Evolutionary conservation across 345 rosid genomes (phyloP).

Genomic region (Hypericum androsaemum): DNA sequence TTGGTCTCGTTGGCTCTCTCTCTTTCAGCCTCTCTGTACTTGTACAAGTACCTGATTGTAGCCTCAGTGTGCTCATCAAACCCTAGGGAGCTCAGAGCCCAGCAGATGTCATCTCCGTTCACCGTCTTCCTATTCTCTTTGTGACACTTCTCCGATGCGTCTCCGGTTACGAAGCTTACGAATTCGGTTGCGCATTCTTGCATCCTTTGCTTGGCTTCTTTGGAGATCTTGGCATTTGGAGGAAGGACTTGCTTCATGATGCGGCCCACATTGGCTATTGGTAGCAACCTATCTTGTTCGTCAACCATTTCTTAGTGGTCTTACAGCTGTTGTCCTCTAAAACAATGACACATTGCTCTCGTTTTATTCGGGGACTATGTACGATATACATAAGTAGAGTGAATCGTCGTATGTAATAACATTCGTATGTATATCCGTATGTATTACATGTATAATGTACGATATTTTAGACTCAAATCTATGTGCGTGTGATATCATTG

Average conservation of each 20-base stretch:
- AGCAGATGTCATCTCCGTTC: conserved; percentile 75
- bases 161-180: conserved; percentile 72
- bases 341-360: too few species aligned
- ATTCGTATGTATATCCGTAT: too few species aligned
- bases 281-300: conserved; percentile 53
- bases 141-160: conserved; percentile 75
- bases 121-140: conserved; percentile 82
- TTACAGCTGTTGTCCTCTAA: too few species aligned
- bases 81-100: conserved; percentile 73
- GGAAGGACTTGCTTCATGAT: conserved; percentile 74
- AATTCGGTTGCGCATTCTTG: conserved; percentile 86
- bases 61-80: conserved; percentile 65
- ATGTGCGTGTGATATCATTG: too few species aligned
- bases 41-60: conserved; percentile 46
- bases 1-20: conserved; percentile 23
- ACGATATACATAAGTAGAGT: too few species aligned
- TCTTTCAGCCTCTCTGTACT: conserved; percentile 54
- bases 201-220: conserved; percentile 70
- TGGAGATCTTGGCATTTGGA: conserved; percentile 66
- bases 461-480: too few species aligned
- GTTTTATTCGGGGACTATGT: too few species aligned
- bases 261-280: conserved; percentile 71
- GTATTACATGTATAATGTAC: too few species aligned
- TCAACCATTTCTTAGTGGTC: conserved; percentile 29
- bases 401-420: too few species aligned